Conservation (phyloP, 805 yeast species). For the Pichia paraexigua region DNA sequence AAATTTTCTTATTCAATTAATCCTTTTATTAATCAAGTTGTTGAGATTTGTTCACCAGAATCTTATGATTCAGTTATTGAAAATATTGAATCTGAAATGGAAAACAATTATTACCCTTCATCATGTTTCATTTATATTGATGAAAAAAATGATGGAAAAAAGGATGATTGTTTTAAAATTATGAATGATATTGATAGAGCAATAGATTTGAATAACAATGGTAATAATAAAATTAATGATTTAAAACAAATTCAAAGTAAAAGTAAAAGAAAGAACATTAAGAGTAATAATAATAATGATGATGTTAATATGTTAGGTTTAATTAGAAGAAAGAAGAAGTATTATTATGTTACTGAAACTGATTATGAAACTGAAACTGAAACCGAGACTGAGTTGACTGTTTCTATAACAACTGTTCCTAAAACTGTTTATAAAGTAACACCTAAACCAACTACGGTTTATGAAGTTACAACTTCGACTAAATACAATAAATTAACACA, state of each 20-base stretch:
- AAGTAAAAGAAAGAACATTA: neutral
- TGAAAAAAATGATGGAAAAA: too few relatives aligned
- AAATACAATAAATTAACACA: neutral
- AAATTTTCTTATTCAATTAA: neutral
- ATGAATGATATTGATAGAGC: neutral
- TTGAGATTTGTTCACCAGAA: conserved; percentile 5
- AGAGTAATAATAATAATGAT: neutral
- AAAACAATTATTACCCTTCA: neutral
- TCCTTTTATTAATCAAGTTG: neutral
- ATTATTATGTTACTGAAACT: neutral
- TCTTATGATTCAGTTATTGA: neutral
- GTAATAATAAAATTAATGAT: neutral
- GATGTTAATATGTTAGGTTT: neutral
- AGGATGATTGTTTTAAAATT: neutral
- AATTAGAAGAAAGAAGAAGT: neutral
- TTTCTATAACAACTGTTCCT: neutral
- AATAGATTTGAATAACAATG: neutral
- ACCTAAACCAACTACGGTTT: neutral
- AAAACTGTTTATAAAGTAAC: conserved; percentile 2
- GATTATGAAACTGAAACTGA: neutral
- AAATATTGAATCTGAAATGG: neutral
- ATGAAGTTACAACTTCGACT: neutral
- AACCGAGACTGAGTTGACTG: neutral
- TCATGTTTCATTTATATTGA: neutral
- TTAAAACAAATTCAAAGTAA: neutral